These are phyloP conservation scores for Pichia cabralensis DNA, from an alignment of 805 yeast genomes.

Conservation along the genomic window DNA sequence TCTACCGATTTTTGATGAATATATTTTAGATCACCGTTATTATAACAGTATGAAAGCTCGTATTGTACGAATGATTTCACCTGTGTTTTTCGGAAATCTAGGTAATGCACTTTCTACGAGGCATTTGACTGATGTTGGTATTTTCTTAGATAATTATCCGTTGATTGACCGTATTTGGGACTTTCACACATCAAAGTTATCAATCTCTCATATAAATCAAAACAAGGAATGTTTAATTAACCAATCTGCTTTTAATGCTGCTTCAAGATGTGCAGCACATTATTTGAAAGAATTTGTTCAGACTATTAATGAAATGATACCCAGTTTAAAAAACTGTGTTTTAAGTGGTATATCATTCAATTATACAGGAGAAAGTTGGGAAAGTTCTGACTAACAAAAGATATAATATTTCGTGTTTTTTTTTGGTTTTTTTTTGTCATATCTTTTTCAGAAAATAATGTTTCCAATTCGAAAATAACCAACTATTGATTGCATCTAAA, in stretches of 20 bases:
- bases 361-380: too few relatives aligned
- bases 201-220: constrained; percentile 33
- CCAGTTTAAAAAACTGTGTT: constrained; percentile 24
- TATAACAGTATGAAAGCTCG: constrained; percentile 35
- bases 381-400: too few relatives aligned
- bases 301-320: constrained; percentile 25
- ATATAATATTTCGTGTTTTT: too few relatives aligned
- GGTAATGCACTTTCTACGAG: constrained; percentile 35
- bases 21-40: constrained; percentile 53
- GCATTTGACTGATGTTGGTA: constrained; percentile 12
- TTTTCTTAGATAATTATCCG: constrained; percentile 22
- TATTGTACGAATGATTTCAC: constrained; percentile 52
- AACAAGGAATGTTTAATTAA: constrained; percentile 32
- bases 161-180: constrained; percentile 33
- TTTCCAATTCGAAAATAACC: too few relatives aligned
- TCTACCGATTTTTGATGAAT: constrained; percentile 47
- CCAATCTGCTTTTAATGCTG: constrained; percentile 31
- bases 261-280: constrained; percentile 35
- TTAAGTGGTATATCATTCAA: too few relatives aligned
- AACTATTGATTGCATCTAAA: too few relatives aligned
- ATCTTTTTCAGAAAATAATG: too few relatives aligned
- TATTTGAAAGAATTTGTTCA: constrained; percentile 35
- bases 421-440: too few relatives aligned
- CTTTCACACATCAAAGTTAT: constrained; percentile 33
- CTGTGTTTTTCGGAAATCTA: constrained; percentile 44